Evolutionary conservation across 139 green algal species (phyloP).

Genomic region (Microglena sp.): DNA sequence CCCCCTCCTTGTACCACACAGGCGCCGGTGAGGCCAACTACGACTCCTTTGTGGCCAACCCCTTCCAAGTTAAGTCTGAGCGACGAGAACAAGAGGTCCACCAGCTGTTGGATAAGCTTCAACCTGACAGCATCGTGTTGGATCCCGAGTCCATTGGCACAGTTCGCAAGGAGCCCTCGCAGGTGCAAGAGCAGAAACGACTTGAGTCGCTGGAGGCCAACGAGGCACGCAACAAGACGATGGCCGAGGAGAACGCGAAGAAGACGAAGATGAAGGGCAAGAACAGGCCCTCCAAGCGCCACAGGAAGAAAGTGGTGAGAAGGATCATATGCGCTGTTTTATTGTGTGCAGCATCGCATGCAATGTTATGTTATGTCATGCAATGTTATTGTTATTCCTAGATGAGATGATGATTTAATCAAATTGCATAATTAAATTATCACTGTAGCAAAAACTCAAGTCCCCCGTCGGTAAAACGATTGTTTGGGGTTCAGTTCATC

Average conservation of each 20-base stretch:
- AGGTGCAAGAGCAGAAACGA: slow-evolving; percentile 55
- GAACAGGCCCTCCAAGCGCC: slow-evolving; percentile 71
- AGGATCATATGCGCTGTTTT: too few relatives aligned
- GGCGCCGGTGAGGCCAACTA: slow-evolving; percentile 91
- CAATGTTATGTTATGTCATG: too few relatives aligned
- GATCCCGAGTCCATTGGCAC: slow-evolving; percentile 73
- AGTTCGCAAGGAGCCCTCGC: slow-evolving; percentile 60
- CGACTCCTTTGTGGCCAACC: slow-evolving; percentile 92
- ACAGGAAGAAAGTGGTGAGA: slow-evolving; percentile 83
- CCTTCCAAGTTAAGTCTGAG: slow-evolving; percentile 68
- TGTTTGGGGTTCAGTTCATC: too few relatives aligned
- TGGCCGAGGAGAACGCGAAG: slow-evolving; percentile 5
- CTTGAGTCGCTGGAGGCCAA: slow-evolving; percentile 26
- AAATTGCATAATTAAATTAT: too few relatives aligned
- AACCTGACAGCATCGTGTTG: slow-evolving; percentile 89
- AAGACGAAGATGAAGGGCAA: slow-evolving; percentile 47
- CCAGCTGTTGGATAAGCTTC: slow-evolving; percentile 93
- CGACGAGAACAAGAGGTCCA: slow-evolving; percentile 82
- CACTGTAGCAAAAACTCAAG: too few relatives aligned
- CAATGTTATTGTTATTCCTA: too few relatives aligned
- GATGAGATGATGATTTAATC: too few relatives aligned
- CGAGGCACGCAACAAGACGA: slow-evolving; percentile 7
- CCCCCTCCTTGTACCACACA: too few relatives aligned
- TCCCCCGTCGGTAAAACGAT: too few relatives aligned
- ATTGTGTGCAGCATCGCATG: too few relatives aligned